These are phyloP conservation scores for Aspergillus piperis DNA, from an alignment of 2,329 filamentous ascomycete genomes.

Conservation along the genomic window DNA sequence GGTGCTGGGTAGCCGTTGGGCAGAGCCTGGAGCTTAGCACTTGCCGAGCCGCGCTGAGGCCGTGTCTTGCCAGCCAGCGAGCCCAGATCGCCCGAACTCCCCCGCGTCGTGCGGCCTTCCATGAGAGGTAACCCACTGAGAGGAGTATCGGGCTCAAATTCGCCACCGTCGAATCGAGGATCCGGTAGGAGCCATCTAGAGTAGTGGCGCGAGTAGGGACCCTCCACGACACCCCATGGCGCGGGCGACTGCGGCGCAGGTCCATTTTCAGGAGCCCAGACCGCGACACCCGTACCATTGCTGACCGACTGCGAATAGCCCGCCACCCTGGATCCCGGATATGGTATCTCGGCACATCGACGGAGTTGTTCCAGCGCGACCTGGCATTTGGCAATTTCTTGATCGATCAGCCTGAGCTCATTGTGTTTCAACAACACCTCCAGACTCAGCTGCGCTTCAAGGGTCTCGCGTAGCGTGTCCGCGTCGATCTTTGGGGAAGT, in stretches of 20 bases:
- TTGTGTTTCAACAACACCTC: slow-evolving; percentile 94
- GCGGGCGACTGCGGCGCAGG: slow-evolving; percentile 74
- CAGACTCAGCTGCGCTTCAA: slow-evolving; percentile 84
- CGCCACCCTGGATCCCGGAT: slow-evolving; percentile 67
- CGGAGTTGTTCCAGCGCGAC: slow-evolving; percentile 89
- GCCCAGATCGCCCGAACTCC: slow-evolving; percentile 63
- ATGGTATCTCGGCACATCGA: slow-evolving; percentile 88
- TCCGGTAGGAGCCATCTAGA: slow-evolving; percentile 93
- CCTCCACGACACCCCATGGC: slow-evolving; percentile 86
- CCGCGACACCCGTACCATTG: slow-evolving; percentile 70
- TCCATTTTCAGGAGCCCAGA: slow-evolving; percentile 63
- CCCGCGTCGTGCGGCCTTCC: slow-evolving; percentile 78
- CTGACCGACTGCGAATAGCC: slow-evolving; percentile 67
- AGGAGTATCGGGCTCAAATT: slow-evolving; percentile 32
- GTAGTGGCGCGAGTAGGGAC: slow-evolving; percentile 92
- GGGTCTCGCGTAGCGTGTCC: slow-evolving; percentile 65
- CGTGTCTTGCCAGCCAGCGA: slow-evolving; percentile 57
- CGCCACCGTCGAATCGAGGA: slow-evolving; percentile 74
- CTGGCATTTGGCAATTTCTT: slow-evolving; percentile 95
- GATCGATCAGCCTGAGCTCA: slow-evolving; percentile 89
- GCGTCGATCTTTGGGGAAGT: slow-evolving; percentile 30
- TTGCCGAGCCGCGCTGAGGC: slow-evolving; percentile 59
- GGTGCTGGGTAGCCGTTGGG: slow-evolving; percentile 69
- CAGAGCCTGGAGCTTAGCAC: slow-evolving; percentile 68
- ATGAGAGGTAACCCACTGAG: slow-evolving; percentile 40